These are phyloP conservation scores for Aspergillus oerlinghausenensis DNA, from an alignment of 2,329 filamentous ascomycete genomes.

Conservation along the genomic window DNA sequence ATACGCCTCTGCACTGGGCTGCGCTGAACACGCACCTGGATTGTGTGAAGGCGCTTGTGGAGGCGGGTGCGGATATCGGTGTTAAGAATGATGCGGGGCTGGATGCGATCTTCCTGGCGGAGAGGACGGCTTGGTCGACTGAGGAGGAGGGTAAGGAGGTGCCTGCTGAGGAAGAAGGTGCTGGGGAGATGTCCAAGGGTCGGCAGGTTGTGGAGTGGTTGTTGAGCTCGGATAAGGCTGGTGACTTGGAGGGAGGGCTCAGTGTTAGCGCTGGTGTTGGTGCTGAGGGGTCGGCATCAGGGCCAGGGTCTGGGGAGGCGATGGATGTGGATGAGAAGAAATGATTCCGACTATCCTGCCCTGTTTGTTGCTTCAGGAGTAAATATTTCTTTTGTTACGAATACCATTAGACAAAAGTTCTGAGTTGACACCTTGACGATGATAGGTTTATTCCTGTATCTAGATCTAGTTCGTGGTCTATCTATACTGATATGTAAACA, in stretches of 20 bases:
- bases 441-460: not conserved
- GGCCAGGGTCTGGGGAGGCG: slow-evolving; percentile 9
- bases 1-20: slow-evolving; percentile 92
- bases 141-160: slow-evolving; percentile 36
- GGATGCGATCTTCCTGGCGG: slow-evolving; percentile 69
- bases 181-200: slow-evolving; percentile 29
- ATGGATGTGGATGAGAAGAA: slow-evolving; percentile 10
- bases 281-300: slow-evolving; percentile 12
- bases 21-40: slow-evolving; percentile 82
- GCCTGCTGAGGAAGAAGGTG: slow-evolving; percentile 7
- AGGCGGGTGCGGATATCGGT: slow-evolving; percentile 70
- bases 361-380: not conserved
- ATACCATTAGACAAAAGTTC: not conserved
- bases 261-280: slow-evolving; percentile 1
- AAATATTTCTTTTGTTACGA: not conserved
- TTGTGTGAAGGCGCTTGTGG: slow-evolving; percentile 71
- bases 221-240: slow-evolving; percentile 34
- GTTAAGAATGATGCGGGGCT: slow-evolving; percentile 80
- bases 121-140: slow-evolving; percentile 63
- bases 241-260: slow-evolving; percentile 29
- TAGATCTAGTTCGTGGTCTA: not conserved
- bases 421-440: not conserved
- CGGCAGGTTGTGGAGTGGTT: slow-evolving; percentile 41
- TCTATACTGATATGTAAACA: not conserved
- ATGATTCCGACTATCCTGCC: not conserved